Evolutionary conservation across 2,329 filamentous ascomycete genomes (phyloP).

Genomic region (Anthostomella pinea): DNA sequence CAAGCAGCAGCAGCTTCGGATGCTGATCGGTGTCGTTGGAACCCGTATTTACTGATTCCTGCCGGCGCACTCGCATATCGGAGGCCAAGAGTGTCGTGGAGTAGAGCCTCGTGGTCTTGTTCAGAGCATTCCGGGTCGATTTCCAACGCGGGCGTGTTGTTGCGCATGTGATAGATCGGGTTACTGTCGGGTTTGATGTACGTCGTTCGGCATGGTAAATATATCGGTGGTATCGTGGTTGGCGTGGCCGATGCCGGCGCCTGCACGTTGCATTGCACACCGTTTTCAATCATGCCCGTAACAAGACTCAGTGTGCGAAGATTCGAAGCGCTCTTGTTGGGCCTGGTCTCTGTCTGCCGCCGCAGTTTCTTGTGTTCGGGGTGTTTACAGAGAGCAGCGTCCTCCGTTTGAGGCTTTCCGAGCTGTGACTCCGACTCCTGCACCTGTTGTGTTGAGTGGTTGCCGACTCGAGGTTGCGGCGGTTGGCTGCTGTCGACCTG

Average conservation of each 20-base stretch:
- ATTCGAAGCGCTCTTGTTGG: conserved; percentile 17
- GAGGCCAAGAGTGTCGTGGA: conserved; percentile 16
- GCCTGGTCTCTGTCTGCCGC: conserved; percentile 12
- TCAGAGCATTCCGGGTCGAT: conserved; percentile 19
- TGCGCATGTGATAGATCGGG: conserved; percentile 8
- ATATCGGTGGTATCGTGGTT: conserved; percentile 3
- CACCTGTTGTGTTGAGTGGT: conserved; percentile 5
- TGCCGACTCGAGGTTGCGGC: conserved; percentile 10
- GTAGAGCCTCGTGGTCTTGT: conserved; percentile 15
- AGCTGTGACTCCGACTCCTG: neutral
- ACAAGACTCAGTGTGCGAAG: conserved; percentile 22
- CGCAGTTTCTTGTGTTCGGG: conserved; percentile 8
- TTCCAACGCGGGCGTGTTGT: conserved; percentile 12
- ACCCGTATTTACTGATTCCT: conserved; percentile 24
- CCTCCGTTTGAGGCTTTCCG: neutral
- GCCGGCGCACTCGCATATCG: conserved; percentile 22
- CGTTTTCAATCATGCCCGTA: conserved; percentile 29
- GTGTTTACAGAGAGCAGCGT: conserved; percentile 1
- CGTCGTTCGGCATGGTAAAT: no score
- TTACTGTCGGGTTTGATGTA: conserved; percentile 10
- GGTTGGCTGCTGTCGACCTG: conserved; percentile 4
- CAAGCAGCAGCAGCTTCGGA: conserved; percentile 25
- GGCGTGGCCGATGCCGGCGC: conserved; percentile 17
- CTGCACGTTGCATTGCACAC: conserved; percentile 30
- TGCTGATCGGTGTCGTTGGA: conserved; percentile 27